phyloP scores from a whole-genome alignment of 768 basidiomycete species.

The Boletus rubroflammeus region DNA sequence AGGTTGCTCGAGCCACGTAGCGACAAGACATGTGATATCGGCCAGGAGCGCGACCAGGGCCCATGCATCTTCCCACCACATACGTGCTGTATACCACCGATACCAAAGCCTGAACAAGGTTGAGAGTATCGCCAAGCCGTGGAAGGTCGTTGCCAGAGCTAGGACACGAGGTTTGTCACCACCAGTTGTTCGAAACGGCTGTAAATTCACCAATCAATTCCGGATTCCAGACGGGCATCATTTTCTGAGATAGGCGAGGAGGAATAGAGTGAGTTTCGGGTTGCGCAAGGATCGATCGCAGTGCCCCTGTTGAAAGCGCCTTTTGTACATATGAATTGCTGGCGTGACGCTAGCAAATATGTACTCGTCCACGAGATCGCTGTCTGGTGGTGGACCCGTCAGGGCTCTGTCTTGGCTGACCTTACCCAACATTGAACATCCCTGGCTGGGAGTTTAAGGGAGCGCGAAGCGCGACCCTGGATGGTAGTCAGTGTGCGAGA shows the following conservation, averaged over 20 bases:
- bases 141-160: neutral
- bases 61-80: neutral
- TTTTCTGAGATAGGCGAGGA: neutral
- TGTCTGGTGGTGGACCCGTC: neutral
- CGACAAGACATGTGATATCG: neutral
- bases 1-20: neutral
- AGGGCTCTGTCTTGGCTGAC: neutral
- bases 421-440: slow-evolving; percentile 1
- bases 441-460: too few species aligned
- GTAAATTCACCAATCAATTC: neutral
- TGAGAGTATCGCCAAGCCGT: slow-evolving; percentile 1
- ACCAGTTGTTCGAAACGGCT: neutral
- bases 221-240: neutral
- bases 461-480: too few species aligned
- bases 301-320: neutral
- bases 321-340: neutral
- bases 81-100: neutral
- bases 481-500: too few species aligned
- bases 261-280: neutral
- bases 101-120: slow-evolving; percentile 1
- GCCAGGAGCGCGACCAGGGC: neutral
- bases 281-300: neutral
- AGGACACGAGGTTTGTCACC: neutral
- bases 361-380: neutral
- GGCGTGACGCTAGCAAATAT: neutral